phyloP scores from a whole-genome alignment of 345 rosid species.

The Cardamine resedifolia region DNA sequence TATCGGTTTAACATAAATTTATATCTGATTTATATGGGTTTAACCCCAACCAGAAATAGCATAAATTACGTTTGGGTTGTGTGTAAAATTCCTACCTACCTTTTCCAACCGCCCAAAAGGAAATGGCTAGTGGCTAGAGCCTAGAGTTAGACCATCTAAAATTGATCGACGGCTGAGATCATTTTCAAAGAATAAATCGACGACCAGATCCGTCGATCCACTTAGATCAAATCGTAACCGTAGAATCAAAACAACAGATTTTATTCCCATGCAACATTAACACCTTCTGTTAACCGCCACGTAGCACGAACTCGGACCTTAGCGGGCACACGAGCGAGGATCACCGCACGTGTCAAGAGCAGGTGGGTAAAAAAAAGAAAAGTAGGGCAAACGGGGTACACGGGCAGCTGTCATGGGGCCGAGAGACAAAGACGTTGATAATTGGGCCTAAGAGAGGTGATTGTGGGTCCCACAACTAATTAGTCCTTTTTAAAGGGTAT shows the following conservation, averaged over 20 bases:
- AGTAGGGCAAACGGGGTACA: slow-evolving; percentile 21
- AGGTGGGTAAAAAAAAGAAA: not conserved
- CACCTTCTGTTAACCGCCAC: slow-evolving; percentile 19
- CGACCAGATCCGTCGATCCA: not conserved
- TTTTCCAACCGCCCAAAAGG: slow-evolving; percentile 1
- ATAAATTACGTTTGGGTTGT: not conserved
- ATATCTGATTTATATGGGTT: not conserved
- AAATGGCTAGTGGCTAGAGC: slow-evolving; percentile 10
- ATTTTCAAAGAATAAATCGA: not conserved
- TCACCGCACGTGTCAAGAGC: slow-evolving; percentile 22
- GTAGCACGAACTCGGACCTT: slow-evolving; percentile 20
- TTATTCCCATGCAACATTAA: slow-evolving; percentile 10
- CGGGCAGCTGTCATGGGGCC: slow-evolving; percentile 52
- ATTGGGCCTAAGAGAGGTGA: slow-evolving; percentile 41
- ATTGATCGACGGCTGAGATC: slow-evolving; percentile 4
- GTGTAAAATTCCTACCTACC: not conserved
- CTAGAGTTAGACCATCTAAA: slow-evolving; percentile 6
- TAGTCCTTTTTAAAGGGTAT: not conserved
- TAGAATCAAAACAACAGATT: slow-evolving; percentile 1
- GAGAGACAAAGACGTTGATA: slow-evolving; percentile 41
- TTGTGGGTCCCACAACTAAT: slow-evolving; percentile 39
- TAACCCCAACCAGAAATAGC: not conserved
- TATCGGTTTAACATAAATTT: not conserved
- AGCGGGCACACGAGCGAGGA: slow-evolving; percentile 31
- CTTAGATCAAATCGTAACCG: not conserved